Percentiles rank a stretch among this genome's conserved stretches.
phyloP scores from a whole-genome alignment of 2,329 filamentous ascomycete species.

The Aspergillus hortae region DNA sequence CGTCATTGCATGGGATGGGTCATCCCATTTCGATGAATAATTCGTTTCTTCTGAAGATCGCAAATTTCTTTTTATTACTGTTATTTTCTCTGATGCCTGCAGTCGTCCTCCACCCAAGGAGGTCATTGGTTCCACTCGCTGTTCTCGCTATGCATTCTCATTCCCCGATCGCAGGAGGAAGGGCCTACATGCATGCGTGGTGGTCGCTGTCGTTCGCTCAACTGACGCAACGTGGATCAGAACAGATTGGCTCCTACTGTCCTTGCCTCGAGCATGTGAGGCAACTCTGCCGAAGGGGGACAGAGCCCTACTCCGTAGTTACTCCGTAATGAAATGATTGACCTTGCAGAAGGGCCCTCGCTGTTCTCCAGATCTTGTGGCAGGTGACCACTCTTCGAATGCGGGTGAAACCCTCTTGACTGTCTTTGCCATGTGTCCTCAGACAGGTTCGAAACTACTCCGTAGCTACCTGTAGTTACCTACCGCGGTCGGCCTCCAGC shows the following conservation, averaged over 20 bases:
- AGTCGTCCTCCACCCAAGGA: slow-evolving; percentile 1
- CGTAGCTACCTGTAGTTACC: neutral
- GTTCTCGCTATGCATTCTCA: slow-evolving; percentile 1
- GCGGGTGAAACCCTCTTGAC: neutral
- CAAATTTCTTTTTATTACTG: neutral
- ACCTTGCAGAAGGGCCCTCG: neutral
- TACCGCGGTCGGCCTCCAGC: too few species aligned
- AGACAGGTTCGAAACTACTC: neutral
- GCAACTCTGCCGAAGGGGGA: neutral
- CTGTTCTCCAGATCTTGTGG: neutral
- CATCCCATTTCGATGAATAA: too few species aligned
- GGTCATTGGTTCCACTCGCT: slow-evolving; percentile 2
- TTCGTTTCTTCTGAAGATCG: neutral
- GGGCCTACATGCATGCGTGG: neutral
- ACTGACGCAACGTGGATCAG: neutral
- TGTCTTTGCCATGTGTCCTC: neutral
- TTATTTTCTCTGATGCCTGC: neutral
- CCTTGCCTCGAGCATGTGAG: neutral
- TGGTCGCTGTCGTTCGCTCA: neutral
- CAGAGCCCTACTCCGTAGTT: neutral
- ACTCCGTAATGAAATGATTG: neutral
- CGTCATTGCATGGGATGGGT: too few species aligned
- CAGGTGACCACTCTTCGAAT: neutral
- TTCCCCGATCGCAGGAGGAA: slow-evolving; percentile 1
- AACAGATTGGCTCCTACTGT: neutral